Conservation (phyloP, 257 asterid species). For the Solanum clarkiae region DNA sequence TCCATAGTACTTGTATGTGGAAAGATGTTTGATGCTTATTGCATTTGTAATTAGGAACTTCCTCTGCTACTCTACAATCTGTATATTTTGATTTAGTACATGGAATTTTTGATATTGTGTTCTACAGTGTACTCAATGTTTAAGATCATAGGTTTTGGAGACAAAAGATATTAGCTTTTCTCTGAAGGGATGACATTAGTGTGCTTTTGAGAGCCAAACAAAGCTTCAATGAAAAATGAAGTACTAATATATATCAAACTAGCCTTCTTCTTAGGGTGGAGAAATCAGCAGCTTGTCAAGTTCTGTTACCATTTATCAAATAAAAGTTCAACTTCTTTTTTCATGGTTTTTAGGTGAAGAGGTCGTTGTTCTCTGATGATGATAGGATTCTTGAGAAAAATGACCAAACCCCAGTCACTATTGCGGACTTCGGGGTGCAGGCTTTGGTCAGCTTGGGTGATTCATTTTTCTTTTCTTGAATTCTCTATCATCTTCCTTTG, state of each 20-base stretch:
- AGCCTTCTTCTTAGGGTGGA: not conserved
- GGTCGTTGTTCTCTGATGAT: slow-evolving; percentile 45
- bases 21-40: not conserved
- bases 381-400: slow-evolving; percentile 49
- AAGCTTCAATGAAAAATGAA: not conserved
- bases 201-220: not conserved
- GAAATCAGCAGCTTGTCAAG: not conserved
- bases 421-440: slow-evolving; percentile 96
- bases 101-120: not conserved
- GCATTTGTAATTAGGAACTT: not conserved
- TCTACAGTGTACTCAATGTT: not conserved
- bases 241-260: not conserved
- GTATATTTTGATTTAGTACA: not conserved
- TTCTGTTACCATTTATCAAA: not conserved
- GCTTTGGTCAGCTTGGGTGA: slow-evolving; percentile 89
- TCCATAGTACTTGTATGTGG: not conserved
- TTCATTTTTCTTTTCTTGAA: not conserved
- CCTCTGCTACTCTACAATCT: not conserved
- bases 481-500: not conserved
- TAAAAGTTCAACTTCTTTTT: not conserved
- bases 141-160: not conserved
- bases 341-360: slow-evolving; percentile 49
- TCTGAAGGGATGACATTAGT: not conserved
- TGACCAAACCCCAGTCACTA: slow-evolving; percentile 83
- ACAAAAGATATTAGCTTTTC: not conserved